Percentiles rank a stretch among this genome's conserved stretches.
Evolutionary conservation across 768 basidiomycete genomes (phyloP).

Genomic region (Russula lepida): DNA sequence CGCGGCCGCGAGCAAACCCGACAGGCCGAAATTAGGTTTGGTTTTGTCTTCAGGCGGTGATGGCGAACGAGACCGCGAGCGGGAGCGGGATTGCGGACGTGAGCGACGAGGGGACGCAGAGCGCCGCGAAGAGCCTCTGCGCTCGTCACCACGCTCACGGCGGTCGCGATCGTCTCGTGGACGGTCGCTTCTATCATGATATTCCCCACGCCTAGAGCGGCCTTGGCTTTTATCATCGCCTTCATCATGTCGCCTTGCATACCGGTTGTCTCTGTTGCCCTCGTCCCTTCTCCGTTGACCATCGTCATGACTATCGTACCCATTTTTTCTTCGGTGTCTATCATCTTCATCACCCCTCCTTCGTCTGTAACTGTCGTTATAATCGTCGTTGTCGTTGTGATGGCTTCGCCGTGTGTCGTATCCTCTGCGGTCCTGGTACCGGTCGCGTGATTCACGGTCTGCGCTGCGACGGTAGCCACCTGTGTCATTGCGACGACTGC

Average conservation of each 20-base stretch:
- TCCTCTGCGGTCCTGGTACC: not conserved
- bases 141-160: slow-evolving; percentile 26
- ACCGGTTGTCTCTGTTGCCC: slow-evolving; percentile 23
- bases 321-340: slow-evolving; percentile 11
- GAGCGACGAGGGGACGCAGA: slow-evolving; percentile 52
- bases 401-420: not conserved
- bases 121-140: slow-evolving; percentile 35
- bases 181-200: slow-evolving; percentile 34
- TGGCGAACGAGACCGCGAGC: slow-evolving; percentile 29
- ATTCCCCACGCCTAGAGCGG: slow-evolving; percentile 36
- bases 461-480: not conserved
- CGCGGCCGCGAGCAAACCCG: slow-evolving; percentile 89
- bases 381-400: not conserved
- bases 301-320: slow-evolving; percentile 1
- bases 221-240: slow-evolving; percentile 32
- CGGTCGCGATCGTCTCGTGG: slow-evolving; percentile 34
- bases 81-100: slow-evolving; percentile 15
- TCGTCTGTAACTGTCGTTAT: not conserved
- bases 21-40: slow-evolving; percentile 85
- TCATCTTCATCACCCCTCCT: slow-evolving; percentile 3
- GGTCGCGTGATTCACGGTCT: slow-evolving; percentile 6
- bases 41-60: slow-evolving; percentile 46
- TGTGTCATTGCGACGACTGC: not conserved
- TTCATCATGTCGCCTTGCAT: slow-evolving; percentile 12
- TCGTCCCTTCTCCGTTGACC: slow-evolving; percentile 23